phyloP scores from a whole-genome alignment of 2,329 filamentous ascomycete species.

The Alternaria gansuensis region DNA sequence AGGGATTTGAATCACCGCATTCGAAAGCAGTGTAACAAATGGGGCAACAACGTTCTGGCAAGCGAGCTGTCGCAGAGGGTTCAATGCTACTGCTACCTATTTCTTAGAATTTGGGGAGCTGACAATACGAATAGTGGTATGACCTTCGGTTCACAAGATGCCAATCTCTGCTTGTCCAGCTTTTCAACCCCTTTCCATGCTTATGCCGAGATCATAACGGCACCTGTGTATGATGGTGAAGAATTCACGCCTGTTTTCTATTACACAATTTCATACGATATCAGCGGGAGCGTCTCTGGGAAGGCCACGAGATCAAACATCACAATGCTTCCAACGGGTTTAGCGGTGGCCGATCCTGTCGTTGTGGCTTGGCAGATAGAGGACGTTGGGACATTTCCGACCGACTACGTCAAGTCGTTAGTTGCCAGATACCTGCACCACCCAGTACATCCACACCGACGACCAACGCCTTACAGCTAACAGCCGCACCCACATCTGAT shows the following conservation, averaged over 20 bases:
- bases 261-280: background rate
- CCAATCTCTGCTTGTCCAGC: background rate
- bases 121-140: background rate
- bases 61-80: background rate
- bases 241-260: background rate
- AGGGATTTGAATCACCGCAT: background rate
- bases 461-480: background rate
- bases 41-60: background rate
- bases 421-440: background rate
- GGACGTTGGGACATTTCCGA: background rate
- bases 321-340: background rate
- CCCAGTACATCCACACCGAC: background rate
- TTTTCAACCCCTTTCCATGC: background rate
- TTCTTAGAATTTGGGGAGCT: background rate
- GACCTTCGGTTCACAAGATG: background rate
- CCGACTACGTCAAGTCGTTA: background rate
- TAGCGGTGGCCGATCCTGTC: background rate
- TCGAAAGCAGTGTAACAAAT: background rate
- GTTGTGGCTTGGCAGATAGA: background rate
- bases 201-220: background rate
- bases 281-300: background rate
- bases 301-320: background rate
- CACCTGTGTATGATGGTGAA: background rate
- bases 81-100: background rate
- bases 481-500: background rate